Percentiles rank a stretch among this genome's conserved stretches.
Evolutionary conservation across 2,329 filamentous ascomycete species (phyloP).

Genomic region (Fusarium annulatum): DNA sequence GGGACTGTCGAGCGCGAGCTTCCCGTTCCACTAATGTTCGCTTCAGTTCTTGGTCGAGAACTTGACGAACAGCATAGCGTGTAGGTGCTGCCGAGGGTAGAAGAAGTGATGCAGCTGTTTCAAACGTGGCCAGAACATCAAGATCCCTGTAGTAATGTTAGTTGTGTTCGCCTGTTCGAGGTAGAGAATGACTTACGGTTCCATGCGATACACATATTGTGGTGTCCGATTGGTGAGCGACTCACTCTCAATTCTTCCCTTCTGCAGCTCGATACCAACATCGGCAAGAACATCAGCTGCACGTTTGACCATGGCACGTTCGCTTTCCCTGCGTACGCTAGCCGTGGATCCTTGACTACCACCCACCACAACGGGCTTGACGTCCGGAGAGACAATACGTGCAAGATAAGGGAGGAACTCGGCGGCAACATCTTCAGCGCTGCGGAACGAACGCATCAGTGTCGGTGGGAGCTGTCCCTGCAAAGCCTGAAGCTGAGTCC

Average conservation of each 20-base stretch:
- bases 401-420: constrained; percentile 88
- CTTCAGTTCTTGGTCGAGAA: constrained; percentile 89
- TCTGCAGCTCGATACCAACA: constrained; percentile 83
- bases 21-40: constrained; percentile 77
- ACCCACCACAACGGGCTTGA: constrained; percentile 89
- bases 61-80: constrained; percentile 92
- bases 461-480: constrained; percentile 78
- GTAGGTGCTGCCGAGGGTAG: constrained; percentile 74
- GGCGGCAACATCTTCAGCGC: constrained; percentile 78
- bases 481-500: constrained; percentile 76
- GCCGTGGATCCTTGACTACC: constrained; percentile 75
- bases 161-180: background rate
- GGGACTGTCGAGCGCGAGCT: constrained; percentile 72
- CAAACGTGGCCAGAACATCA: constrained; percentile 81
- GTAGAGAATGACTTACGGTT: constrained; percentile 73
- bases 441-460: constrained; percentile 81
- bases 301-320: constrained; percentile 82
- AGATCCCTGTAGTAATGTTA: constrained; percentile 63
- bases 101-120: constrained; percentile 70
- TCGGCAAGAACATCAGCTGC: constrained; percentile 87
- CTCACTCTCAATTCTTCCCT: constrained; percentile 80
- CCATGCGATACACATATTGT: constrained; percentile 91
- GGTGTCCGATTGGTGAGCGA: constrained; percentile 67
- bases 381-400: constrained; percentile 85
- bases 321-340: constrained; percentile 87